Conservation (phyloP, 306 rosid species). For the Rubus parviflorus region DNA sequence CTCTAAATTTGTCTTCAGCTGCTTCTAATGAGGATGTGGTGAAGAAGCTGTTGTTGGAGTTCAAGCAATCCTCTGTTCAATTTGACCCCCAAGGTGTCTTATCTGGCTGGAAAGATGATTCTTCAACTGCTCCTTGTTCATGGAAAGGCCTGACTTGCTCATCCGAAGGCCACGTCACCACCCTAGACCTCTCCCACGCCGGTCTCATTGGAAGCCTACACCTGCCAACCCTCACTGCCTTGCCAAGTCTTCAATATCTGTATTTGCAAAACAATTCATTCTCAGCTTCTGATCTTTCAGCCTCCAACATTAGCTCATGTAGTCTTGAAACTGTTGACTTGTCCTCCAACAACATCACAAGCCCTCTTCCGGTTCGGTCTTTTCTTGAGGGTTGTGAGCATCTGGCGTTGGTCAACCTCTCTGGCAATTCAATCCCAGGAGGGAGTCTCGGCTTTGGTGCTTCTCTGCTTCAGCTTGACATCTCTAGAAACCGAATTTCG, state of each 20-base stretch:
- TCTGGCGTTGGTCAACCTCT: constrained; percentile 44
- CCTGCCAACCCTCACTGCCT: constrained; percentile 42
- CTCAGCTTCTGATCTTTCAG: constrained; percentile 29
- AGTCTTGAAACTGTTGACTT: constrained; percentile 46
- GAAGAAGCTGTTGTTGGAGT: constrained; percentile 26
- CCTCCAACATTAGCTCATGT: constrained; percentile 25
- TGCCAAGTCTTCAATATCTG: constrained; percentile 40
- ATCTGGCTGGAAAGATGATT: constrained; percentile 32
- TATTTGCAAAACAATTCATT: constrained; percentile 43
- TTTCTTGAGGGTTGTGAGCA: constrained; percentile 25
- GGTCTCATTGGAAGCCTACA: constrained; percentile 44
- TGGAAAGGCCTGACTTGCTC: constrained; percentile 63
- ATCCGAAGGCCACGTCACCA: constrained; percentile 22
- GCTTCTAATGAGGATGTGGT: not conserved
- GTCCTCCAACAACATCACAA: constrained; percentile 54
- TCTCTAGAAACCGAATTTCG: constrained; percentile 49
- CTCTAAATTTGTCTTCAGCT: constrained; percentile 20
- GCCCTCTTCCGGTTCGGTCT: constrained; percentile 15
- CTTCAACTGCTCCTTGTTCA: constrained; percentile 30
- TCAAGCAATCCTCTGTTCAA: constrained; percentile 41
- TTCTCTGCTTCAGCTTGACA: constrained; percentile 48
- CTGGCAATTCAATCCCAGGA: constrained; percentile 39
- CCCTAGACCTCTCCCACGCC: constrained; percentile 46
- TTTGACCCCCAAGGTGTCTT: constrained; percentile 53
- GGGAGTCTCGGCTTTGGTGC: constrained; percentile 14